Percentiles rank a stretch among this genome's conserved stretches.
These are phyloP conservation scores for Podospora comata DNA, from an alignment of 495 filamentous ascomycete genomes.

Conservation along the genomic window DNA sequence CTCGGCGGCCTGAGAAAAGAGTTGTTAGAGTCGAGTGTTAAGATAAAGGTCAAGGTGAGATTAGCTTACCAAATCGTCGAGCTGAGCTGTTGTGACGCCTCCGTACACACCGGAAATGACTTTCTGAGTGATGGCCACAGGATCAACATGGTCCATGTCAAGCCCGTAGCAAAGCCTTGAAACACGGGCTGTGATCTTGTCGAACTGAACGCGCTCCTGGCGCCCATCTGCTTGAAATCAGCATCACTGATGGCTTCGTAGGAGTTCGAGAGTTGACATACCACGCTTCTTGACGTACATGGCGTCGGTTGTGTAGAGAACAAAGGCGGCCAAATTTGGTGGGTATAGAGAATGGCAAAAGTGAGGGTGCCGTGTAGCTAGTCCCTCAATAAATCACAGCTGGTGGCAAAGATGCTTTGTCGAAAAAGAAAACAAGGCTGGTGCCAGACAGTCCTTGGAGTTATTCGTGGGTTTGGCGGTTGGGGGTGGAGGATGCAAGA, in stretches of 20 bases:
- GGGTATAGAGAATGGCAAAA: not conserved
- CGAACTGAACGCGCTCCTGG: slow-evolving; percentile 99
- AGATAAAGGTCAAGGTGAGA: not conserved
- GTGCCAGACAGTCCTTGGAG: slow-evolving; percentile 5
- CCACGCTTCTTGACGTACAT: slow-evolving; percentile 62
- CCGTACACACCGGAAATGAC: slow-evolving; percentile 99
- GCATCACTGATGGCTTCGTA: slow-evolving; percentile 18
- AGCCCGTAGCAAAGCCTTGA: slow-evolving; percentile 96
- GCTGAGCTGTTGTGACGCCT: slow-evolving; percentile 90
- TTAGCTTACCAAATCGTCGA: slow-evolving; percentile 85
- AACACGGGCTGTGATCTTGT: slow-evolving; percentile 99
- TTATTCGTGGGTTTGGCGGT: not conserved
- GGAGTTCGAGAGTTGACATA: slow-evolving; percentile 33
- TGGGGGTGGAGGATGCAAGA: slow-evolving; percentile 20
- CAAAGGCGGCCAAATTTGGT: not conserved
- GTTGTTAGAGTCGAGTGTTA: slow-evolving; percentile 17
- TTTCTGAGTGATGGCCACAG: slow-evolving; percentile 96
- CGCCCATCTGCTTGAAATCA: slow-evolving; percentile 70
- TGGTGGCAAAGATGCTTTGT: not conserved
- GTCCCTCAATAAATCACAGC: not conserved
- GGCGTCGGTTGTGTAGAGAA: slow-evolving; percentile 25
- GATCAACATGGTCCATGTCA: slow-evolving; percentile 94
- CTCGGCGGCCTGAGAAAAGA: slow-evolving; percentile 74
- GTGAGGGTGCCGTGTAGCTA: not conserved
- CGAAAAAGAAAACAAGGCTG: not conserved